Evolutionary conservation across 2,329 filamentous ascomycete species (phyloP), one percentile per base, ranked within the genome.

Genomic region (Colletotrichum acutatum): DNA sequence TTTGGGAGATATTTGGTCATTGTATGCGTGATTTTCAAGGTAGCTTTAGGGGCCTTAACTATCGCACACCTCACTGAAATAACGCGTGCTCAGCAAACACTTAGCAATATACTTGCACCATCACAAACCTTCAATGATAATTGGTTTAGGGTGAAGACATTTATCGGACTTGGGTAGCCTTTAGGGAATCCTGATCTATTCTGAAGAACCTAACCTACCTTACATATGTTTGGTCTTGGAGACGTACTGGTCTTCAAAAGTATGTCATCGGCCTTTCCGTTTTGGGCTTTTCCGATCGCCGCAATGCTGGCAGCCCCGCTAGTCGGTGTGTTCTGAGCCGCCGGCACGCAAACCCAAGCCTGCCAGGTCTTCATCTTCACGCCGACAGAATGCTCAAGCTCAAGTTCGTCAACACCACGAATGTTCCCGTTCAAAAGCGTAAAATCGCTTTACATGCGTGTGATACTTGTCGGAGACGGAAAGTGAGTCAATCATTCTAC

Each of bases 351-450:
- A 65, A 37, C 30, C 22, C 61, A 56, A 42, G 24, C 46, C 37
- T 24, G 62, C 42, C 32, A 32, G 62, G 62, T 14, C 22, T 42
- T 54, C 26, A 49, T 24, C 54, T n/a, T 52, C 53, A 68, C 30
- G 24, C n/a, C 49, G 53, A 37, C 56, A 42, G 37, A 7, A 75
- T 75, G 74, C 60, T 75, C 28, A 75, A 70, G 59, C 63, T 75
- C 24, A 75, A 70, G 57, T 75, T 75, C 62, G 71, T 75, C 57
- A 75, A 75, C 57, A 74, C 69, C 0, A 75, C 74, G 9, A 71
- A 71, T 14, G 54, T 57, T 6, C 73, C 58, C 19, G 54, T 58
- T 5, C 52, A 53, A 4, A 70, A 71, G 56, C 70, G 74, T 28
- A 75, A 75, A 53, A 71, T 74, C 19, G 74, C 74, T 4, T 53